phyloP scores from a whole-genome alignment of 1,284 basidiomycete species.

The Phaffia rhodozyma region DNA sequence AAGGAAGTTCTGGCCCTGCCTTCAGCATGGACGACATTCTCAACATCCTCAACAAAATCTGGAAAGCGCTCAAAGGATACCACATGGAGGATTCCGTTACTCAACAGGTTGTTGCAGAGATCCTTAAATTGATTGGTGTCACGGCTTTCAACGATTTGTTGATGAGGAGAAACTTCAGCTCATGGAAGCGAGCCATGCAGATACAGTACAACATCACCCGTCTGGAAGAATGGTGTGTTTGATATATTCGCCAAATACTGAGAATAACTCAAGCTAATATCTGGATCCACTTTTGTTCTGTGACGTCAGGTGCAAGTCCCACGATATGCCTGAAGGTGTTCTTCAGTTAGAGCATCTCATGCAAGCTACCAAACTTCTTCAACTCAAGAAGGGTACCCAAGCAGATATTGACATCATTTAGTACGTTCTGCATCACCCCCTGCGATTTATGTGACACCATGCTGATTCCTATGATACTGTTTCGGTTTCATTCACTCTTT shows the following conservation, averaged over 20 bases:
- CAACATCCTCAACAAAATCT: constrained; percentile 92
- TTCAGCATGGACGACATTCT: constrained; percentile 98
- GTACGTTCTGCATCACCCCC: background rate
- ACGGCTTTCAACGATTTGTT: constrained; percentile 97
- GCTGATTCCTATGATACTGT: constrained; percentile 19
- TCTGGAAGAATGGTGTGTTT: constrained; percentile 60
- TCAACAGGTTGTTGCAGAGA: constrained; percentile 91
- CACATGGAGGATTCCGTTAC: constrained; percentile 97
- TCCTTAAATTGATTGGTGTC: constrained; percentile 91
- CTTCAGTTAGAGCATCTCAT: constrained; percentile 96
- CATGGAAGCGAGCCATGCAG: constrained; percentile 99
- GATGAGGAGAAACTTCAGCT: constrained; percentile 98
- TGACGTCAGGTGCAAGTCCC: constrained; percentile 71
- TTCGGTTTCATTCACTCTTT: no score
- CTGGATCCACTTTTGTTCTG: background rate
- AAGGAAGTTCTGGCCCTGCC: constrained; percentile 72
- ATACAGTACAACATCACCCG: constrained; percentile 98
- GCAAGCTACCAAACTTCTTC: constrained; percentile 97
- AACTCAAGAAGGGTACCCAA: constrained; percentile 93
- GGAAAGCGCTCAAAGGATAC: constrained; percentile 97
- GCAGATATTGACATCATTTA: constrained; percentile 98
- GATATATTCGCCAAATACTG: constrained; percentile 24
- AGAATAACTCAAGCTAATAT: background rate
- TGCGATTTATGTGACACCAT: background rate
- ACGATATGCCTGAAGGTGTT: constrained; percentile 98